Percentiles rank a stretch among this genome's conserved stretches.
Conservation (phyloP, 257 asterid genomes). For the Mitragyna speciosa region DNA sequence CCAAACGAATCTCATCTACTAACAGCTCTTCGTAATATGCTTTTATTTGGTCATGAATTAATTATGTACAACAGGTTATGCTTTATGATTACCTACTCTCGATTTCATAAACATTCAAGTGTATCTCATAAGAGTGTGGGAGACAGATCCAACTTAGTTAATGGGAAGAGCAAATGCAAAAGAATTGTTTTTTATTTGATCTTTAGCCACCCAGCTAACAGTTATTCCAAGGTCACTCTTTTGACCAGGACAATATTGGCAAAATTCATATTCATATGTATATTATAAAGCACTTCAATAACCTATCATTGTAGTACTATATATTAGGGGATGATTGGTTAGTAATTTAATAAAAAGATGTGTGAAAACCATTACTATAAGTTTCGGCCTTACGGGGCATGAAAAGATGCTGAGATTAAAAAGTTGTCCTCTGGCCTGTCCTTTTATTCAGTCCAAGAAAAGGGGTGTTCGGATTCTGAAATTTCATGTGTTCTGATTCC, state of each 20-base stretch:
- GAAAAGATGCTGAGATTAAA: constrained; percentile 30
- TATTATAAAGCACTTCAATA: constrained; percentile 22
- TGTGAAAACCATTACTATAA: background rate
- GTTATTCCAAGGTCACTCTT: constrained; percentile 49
- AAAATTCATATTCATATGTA: constrained; percentile 18
- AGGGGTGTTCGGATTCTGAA: constrained; percentile 9
- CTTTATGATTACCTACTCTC: constrained; percentile 11
- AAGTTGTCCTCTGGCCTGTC: constrained; percentile 24
- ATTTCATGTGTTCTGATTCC: constrained; percentile 10
- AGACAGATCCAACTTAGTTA: constrained; percentile 19
- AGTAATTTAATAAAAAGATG: constrained; percentile 22
- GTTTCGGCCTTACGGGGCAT: constrained; percentile 15
- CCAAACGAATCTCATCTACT: constrained; percentile 11
- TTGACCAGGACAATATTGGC: constrained; percentile 53
- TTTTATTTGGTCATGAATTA: background rate
- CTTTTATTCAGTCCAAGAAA: constrained; percentile 14
- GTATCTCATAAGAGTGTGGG: constrained; percentile 1
- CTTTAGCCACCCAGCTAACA: constrained; percentile 41
- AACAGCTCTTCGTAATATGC: background rate
- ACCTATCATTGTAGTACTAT: constrained; percentile 31
- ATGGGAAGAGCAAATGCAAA: constrained; percentile 35
- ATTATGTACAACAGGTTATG: constrained; percentile 5
- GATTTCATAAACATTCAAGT: background rate
- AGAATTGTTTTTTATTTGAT: constrained; percentile 32
- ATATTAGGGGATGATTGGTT: constrained; percentile 32